These are phyloP conservation scores for Fusarium humuli DNA, from an alignment of 2,329 filamentous ascomycete genomes.

Conservation along the genomic window DNA sequence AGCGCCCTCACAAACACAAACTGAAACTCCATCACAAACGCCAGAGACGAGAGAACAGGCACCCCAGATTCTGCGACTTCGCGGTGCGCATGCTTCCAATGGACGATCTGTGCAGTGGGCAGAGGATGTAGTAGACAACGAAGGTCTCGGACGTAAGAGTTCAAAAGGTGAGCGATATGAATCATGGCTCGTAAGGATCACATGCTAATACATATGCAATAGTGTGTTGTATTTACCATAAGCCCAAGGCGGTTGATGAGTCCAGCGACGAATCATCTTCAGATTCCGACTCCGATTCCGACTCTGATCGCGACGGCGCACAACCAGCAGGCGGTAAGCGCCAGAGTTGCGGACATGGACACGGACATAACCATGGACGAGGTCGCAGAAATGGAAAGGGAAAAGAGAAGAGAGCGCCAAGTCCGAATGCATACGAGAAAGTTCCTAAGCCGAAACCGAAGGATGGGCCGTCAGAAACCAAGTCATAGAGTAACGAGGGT, in stretches of 20 bases:
- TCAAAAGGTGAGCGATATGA: slow-evolving; percentile 77
- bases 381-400: slow-evolving; percentile 49
- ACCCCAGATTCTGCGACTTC: slow-evolving; percentile 61
- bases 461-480: slow-evolving; percentile 39
- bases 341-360: slow-evolving; percentile 56
- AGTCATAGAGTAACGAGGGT: slow-evolving; percentile 34
- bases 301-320: slow-evolving; percentile 48
- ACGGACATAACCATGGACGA: slow-evolving; percentile 49
- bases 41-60: slow-evolving; percentile 47
- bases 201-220: slow-evolving; percentile 2
- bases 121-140: slow-evolving; percentile 93
- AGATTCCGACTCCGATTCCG: slow-evolving; percentile 69
- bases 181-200: background rate
- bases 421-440: slow-evolving; percentile 86
- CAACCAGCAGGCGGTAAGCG: slow-evolving; percentile 52
- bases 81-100: slow-evolving; percentile 60
- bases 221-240: slow-evolving; percentile 99
- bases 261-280: slow-evolving; percentile 77
- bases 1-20: slow-evolving; percentile 52
- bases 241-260: slow-evolving; percentile 82
- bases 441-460: slow-evolving; percentile 64
- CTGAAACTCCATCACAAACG: slow-evolving; percentile 46
- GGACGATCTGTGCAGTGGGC: slow-evolving; percentile 86
- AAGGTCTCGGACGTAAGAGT: slow-evolving; percentile 91
- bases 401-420: slow-evolving; percentile 64